Conservation (phyloP, 2,329 filamentous ascomycete genomes). For the Microsporum ferrugineum region DNA sequence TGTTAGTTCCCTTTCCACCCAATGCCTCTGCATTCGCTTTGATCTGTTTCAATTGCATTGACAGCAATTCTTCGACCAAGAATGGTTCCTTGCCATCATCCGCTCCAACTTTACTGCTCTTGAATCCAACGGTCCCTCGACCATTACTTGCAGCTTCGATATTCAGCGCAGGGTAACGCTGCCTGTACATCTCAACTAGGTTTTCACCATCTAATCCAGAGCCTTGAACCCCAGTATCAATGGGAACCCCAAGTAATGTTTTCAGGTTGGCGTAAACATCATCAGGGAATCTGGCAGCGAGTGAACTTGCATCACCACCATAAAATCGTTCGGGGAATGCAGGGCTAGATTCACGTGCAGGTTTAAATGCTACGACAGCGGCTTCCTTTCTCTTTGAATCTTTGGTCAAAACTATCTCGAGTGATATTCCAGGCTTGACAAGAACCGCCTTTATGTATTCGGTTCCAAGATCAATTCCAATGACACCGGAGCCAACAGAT, state of each 20-base stretch:
- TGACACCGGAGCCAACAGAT: constrained; percentile 60
- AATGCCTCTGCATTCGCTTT: constrained; percentile 75
- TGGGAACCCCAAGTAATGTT: constrained; percentile 64
- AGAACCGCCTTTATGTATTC: constrained; percentile 94
- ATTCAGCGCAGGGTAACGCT: constrained; percentile 66
- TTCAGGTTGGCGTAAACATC: constrained; percentile 96
- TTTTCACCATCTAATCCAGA: constrained; percentile 29
- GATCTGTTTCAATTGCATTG: constrained; percentile 91
- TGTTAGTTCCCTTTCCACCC: constrained; percentile 60
- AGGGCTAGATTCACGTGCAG: constrained; percentile 53
- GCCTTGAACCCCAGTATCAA: constrained; percentile 37
- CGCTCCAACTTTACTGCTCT: constrained; percentile 56
- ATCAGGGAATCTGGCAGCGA: constrained; percentile 75
- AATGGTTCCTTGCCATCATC: constrained; percentile 53
- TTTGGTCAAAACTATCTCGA: constrained; percentile 95
- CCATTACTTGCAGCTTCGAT: constrained; percentile 43
- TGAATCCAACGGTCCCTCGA: constrained; percentile 66
- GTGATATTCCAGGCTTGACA: constrained; percentile 90
- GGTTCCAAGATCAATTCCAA: constrained; percentile 89
- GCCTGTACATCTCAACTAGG: constrained; percentile 57
- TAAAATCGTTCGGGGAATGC: constrained; percentile 80
- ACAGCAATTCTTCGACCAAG: constrained; percentile 82
- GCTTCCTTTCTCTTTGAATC: constrained; percentile 94
- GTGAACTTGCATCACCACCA: constrained; percentile 78
- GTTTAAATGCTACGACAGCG: constrained; percentile 88